Percentiles rank a stretch among this genome's conserved stretches.
Evolutionary conservation across 768 basidiomycete species (phyloP).

Genomic region (Lepiota subincarnata): DNA sequence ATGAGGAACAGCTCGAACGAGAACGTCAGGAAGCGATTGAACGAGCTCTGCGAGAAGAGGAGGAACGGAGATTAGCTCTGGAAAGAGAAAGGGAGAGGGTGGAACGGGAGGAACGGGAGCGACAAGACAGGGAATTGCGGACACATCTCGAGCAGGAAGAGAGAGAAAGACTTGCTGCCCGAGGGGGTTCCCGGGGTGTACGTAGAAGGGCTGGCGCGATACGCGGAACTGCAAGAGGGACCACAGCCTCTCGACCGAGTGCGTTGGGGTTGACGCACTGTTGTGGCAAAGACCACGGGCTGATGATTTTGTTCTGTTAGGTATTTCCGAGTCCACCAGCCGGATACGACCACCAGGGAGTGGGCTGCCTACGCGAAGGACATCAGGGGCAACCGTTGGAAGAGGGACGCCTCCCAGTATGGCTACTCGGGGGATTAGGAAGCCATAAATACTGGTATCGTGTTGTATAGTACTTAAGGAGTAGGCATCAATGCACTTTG

Average conservation of each 20-base stretch:
- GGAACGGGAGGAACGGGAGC: slow-evolving; percentile 38
- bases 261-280: background rate
- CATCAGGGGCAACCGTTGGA: background rate
- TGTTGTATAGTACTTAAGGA: background rate
- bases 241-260: background rate
- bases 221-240: slow-evolving; percentile 40
- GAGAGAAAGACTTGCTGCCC: slow-evolving; percentile 27
- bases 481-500: background rate
- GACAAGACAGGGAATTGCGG: slow-evolving; percentile 33
- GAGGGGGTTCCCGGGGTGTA: slow-evolving; percentile 66
- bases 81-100: slow-evolving; percentile 40
- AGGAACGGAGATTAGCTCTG: slow-evolving; percentile 42
- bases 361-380: background rate
- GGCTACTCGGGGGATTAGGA: slow-evolving; percentile 1
- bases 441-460: background rate
- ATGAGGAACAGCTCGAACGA: slow-evolving; percentile 50
- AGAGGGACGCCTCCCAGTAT: background rate
- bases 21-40: slow-evolving; percentile 41
- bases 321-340: background rate
- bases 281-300: background rate
- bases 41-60: slow-evolving; percentile 45
- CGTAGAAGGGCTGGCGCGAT: slow-evolving; percentile 67
- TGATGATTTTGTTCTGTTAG: background rate
- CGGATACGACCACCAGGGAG: background rate
- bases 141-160: slow-evolving; percentile 45